Evolutionary conservation across 2,329 filamentous ascomycete genomes (phyloP).

Genomic region (Chalara sp.): DNA sequence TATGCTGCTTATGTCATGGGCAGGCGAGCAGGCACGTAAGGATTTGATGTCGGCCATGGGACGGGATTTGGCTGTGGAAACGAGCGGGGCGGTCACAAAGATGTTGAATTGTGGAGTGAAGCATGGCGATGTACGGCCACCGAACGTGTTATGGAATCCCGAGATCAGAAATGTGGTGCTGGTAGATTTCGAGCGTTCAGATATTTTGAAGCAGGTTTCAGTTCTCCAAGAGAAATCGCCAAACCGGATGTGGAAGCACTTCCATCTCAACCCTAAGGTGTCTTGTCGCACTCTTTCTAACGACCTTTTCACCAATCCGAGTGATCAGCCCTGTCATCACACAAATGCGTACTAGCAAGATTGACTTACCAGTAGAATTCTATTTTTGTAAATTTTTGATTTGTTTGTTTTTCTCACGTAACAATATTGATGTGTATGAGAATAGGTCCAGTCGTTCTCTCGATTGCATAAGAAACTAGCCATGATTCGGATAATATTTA

Average conservation of each 20-base stretch:
- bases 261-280: too few relatives aligned
- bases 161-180: conserved; percentile 14
- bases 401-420: too few relatives aligned
- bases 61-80: conserved; percentile 4
- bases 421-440: too few relatives aligned
- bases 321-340: too few relatives aligned
- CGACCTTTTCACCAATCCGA: too few relatives aligned
- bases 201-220: conserved; percentile 8
- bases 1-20: conserved; percentile 12
- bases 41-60: conserved; percentile 3
- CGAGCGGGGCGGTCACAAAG: conserved; percentile 4
- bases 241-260: conserved; percentile 3
- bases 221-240: conserved; percentile 10
- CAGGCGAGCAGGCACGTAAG: conserved; percentile 11
- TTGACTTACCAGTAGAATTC: too few relatives aligned
- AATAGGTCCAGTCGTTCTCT: too few relatives aligned
- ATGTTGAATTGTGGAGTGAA: conserved; percentile 11
- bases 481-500: too few relatives aligned
- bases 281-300: conserved; percentile 14
- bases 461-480: too few relatives aligned
- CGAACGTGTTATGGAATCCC: conserved; percentile 17
- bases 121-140: conserved; percentile 15
- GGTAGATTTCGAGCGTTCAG: conserved; percentile 17
- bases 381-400: too few relatives aligned
- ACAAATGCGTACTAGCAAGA: too few relatives aligned